Evolutionary conservation across 352 stramenopile genomes (phyloP), one percentile per base, ranked within the genome.

Genomic region (Blastocystis sp.): DNA sequence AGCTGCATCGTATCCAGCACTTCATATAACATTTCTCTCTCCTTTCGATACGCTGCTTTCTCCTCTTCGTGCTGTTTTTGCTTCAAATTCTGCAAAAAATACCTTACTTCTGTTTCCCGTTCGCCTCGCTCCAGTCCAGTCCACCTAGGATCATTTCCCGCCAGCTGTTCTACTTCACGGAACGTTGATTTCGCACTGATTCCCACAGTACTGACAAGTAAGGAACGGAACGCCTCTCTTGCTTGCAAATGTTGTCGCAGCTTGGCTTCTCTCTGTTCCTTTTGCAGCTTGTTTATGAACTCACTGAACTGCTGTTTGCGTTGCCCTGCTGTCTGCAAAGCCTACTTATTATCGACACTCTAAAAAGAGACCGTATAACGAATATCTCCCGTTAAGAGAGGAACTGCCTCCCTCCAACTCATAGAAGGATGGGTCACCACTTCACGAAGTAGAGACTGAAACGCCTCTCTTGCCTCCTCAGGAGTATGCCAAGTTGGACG

Each of bases 291-390:
- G 50, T 47, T 90, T 50, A 76, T 26, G 41, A 70, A 90, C 53
- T 90, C 84, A 13, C 68, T 82, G 37, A 90, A 87, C n/a, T 47
- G n/a, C 41, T 90, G 84, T 43, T 89, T 89, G 2, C 79, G 79
- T 47, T 89, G 63, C 29, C 79, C 79, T 26, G 62, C 5, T 8
- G 62, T 68, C 23, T 43, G 23, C 47, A 89, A 6, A 4, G 37
- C 45, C 62, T 79, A 61, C 11, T 23, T 9, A 23, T 56, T 11
- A 79, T 8, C 26, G 15, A 15, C 2, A 11, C 68, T 9, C 68
- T 23, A 15, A 20, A 34, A 13, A 56, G 2, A 20, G 56, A 79
- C 68, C 41, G 68, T 79, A 47, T 79, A 79, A 4, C 68, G 68
- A 11, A 79, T 56, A 34, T 79, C 68, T 11, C 43, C 47, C 50